phyloP scores from a whole-genome alignment of 176 grass and related monocot genomes.

The Carex parvula region DNA sequence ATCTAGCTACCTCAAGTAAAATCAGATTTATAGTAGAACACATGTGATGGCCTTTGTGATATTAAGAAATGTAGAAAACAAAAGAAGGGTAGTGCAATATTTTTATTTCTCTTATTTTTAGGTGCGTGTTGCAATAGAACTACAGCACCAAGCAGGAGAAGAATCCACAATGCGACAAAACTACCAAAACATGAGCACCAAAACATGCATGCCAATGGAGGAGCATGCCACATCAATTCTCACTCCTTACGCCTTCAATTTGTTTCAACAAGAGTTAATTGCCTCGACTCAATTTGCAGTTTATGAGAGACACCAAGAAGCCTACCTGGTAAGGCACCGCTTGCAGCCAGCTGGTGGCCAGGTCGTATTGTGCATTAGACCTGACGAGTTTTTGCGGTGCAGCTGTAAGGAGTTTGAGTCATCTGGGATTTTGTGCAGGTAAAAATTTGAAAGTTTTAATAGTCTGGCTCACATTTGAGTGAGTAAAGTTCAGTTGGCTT shows the following conservation, averaged over 20 bases:
- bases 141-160: slow-evolving; percentile 47
- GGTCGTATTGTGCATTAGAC: slow-evolving; percentile 23
- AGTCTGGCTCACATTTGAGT: neutral
- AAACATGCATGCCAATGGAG: slow-evolving; percentile 53
- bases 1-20: neutral
- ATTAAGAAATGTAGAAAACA: neutral
- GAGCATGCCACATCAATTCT: slow-evolving; percentile 38
- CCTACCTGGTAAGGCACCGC: slow-evolving; percentile 37
- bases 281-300: slow-evolving; percentile 44
- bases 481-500: neutral
- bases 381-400: slow-evolving; percentile 36
- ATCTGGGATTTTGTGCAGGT: slow-evolving; percentile 42
- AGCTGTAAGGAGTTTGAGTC: slow-evolving; percentile 49
- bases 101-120: slow-evolving; percentile 15
- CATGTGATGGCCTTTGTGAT: neutral
- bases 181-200: slow-evolving; percentile 38
- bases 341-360: slow-evolving; percentile 29
- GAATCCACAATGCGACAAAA: slow-evolving; percentile 43
- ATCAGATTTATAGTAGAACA: neutral
- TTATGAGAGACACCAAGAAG: slow-evolving; percentile 38
- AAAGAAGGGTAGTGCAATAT: neutral
- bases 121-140: slow-evolving; percentile 38
- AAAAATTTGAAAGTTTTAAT: neutral
- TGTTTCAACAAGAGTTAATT: slow-evolving; percentile 46
- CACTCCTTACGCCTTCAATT: slow-evolving; percentile 38